A percentile compares a stretch with the other conserved stretches of the same genome.
These are phyloP conservation scores for Phytophthora europaea DNA, from an alignment of 352 stramenopile genomes.

Conservation along the genomic window DNA sequence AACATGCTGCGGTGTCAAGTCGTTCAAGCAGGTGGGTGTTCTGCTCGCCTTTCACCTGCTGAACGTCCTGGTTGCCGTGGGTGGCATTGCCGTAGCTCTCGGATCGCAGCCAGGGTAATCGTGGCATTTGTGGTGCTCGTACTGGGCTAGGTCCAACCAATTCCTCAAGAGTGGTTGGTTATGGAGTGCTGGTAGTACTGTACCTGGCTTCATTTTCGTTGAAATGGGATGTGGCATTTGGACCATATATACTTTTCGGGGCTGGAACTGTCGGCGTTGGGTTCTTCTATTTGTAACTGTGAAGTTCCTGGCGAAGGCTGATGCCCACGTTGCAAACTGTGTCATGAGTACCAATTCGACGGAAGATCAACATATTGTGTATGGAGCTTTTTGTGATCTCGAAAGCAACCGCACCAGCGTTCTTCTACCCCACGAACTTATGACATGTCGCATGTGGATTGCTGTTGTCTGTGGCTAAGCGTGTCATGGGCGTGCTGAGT, in stretches of 20 bases:
- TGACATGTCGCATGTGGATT: constrained; percentile 13
- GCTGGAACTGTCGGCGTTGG: constrained; percentile 8
- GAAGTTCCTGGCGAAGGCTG: constrained; percentile 16
- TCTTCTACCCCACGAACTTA: constrained; percentile 8
- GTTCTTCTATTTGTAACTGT: constrained; percentile 10
- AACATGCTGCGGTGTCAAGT: constrained; percentile 10
- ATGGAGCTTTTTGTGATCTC: constrained; percentile 15
- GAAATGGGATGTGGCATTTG: constrained; percentile 10
- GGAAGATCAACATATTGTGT: background rate
- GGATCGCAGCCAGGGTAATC: constrained; percentile 12
- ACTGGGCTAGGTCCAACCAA: background rate
- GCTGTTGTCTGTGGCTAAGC: constrained; percentile 3
- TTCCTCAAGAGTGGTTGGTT: constrained; percentile 9
- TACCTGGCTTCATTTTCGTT: constrained; percentile 16
- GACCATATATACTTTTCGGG: constrained; percentile 8
- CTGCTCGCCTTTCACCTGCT: constrained; percentile 27
- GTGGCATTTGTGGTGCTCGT: background rate
- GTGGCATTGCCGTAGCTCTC: constrained; percentile 12
- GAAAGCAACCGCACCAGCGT: constrained; percentile 10
- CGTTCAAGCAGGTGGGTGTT: constrained; percentile 4
- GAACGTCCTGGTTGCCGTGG: constrained; percentile 17
- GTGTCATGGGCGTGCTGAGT: constrained; percentile 6
- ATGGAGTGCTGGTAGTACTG: constrained; percentile 6
- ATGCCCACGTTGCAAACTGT: constrained; percentile 14
- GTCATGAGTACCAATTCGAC: background rate